Percentiles rank a stretch among this genome's conserved stretches.
These are phyloP conservation scores for Neocatenulostroma microsporum DNA, from an alignment of 2,329 filamentous ascomycete genomes.

Conservation along the genomic window DNA sequence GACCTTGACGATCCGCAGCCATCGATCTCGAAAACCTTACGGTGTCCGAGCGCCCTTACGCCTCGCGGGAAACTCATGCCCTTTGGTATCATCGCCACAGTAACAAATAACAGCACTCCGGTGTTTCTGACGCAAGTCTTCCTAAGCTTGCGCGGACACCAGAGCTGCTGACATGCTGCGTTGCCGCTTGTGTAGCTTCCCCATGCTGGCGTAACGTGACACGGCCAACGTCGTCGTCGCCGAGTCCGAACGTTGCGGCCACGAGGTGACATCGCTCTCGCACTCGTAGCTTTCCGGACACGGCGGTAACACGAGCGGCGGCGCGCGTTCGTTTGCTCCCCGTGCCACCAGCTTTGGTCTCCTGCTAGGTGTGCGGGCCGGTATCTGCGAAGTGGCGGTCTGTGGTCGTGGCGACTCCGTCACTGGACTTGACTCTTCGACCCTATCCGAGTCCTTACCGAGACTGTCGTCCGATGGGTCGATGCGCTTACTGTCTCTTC, in stretches of 20 bases:
- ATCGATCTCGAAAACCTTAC: no score
- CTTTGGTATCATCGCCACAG: slow-evolving; percentile 4
- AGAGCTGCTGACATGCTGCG: slow-evolving; percentile 8
- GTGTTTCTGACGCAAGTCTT: slow-evolving; percentile 2
- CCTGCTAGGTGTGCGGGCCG: background rate
- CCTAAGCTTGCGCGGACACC: slow-evolving; percentile 8
- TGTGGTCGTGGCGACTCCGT: slow-evolving; percentile 7
- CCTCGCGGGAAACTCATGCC: slow-evolving; percentile 2
- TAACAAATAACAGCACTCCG: background rate
- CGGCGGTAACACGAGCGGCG: slow-evolving; percentile 23
- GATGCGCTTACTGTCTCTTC: slow-evolving; percentile 7
- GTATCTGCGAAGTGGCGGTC: background rate
- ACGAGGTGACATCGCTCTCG: background rate
- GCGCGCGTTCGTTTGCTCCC: slow-evolving; percentile 27
- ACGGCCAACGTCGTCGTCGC: background rate
- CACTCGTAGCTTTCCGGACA: slow-evolving; percentile 20
- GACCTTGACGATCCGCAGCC: no score
- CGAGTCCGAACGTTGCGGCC: slow-evolving; percentile 7
- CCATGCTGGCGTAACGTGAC: background rate
- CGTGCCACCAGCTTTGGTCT: slow-evolving; percentile 25
- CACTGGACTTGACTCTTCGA: slow-evolving; percentile 5
- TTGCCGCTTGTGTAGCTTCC: slow-evolving; percentile 7
- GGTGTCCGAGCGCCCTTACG: no score
- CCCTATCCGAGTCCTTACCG: slow-evolving; percentile 6
- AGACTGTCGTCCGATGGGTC: slow-evolving; percentile 2